Percentiles rank a stretch among this genome's conserved stretches.
phyloP scores from a whole-genome alignment of 352 stramenopile genomes.

The Phytophthora idaei region DNA sequence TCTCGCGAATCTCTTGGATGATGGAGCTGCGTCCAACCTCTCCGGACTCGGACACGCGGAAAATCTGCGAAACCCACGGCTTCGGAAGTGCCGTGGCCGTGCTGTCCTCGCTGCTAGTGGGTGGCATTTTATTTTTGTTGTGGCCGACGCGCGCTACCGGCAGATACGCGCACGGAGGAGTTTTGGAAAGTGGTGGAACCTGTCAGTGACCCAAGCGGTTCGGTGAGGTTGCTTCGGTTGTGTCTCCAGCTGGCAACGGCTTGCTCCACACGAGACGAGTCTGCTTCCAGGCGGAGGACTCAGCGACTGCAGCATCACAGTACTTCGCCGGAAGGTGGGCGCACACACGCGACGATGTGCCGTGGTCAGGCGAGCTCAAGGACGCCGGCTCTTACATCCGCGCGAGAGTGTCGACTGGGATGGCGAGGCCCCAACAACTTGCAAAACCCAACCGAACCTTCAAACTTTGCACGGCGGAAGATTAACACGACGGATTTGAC shows the following conservation, averaged over 20 bases:
- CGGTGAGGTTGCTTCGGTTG: constrained; percentile 15
- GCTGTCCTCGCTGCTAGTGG: constrained; percentile 25
- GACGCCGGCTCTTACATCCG: constrained; percentile 23
- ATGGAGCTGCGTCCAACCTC: constrained; percentile 22
- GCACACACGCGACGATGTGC: constrained; percentile 26
- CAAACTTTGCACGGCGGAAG: constrained; percentile 22
- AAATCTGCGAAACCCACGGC: constrained; percentile 34
- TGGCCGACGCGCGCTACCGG: constrained; percentile 8
- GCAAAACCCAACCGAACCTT: constrained; percentile 25
- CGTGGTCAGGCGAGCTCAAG: constrained; percentile 24
- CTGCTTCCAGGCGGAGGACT: constrained; percentile 4
- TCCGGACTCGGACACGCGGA: constrained; percentile 20
- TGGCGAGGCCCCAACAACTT: constrained; percentile 7
- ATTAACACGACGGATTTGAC: constrained; percentile 25
- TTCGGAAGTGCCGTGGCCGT: constrained; percentile 12
- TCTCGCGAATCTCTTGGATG: constrained; percentile 22
- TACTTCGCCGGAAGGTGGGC: constrained; percentile 13
- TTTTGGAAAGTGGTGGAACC: constrained; percentile 23
- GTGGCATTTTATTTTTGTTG: constrained; percentile 24
- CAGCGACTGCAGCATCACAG: constrained; percentile 7
- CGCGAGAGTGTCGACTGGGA: constrained; percentile 12
- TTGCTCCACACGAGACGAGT: constrained; percentile 21
- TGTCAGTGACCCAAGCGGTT: constrained; percentile 17
- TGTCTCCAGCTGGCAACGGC: background rate
- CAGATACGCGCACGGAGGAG: constrained; percentile 7